Evolutionary conservation across 192 early-diverging fungal species (phyloP).

Genomic region (Podila verticillata): DNA sequence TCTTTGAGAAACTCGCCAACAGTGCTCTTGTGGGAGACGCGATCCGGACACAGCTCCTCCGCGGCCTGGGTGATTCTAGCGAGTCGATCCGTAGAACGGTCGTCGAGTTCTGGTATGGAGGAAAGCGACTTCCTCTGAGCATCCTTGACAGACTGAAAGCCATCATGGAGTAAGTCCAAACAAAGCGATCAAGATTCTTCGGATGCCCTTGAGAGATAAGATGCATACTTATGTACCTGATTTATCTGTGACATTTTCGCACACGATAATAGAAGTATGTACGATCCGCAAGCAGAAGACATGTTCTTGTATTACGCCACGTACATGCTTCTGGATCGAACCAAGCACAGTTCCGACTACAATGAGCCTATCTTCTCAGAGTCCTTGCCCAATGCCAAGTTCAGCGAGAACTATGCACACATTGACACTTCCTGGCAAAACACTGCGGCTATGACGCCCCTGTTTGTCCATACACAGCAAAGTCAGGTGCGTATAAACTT

Average conservation of each 20-base stretch:
- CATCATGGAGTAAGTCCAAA: slow-evolving; percentile 49
- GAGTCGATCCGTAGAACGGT: slow-evolving; percentile 50
- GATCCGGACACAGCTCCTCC: slow-evolving; percentile 50
- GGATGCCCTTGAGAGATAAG: no score
- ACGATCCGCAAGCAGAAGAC: slow-evolving; percentile 69
- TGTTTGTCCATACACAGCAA: slow-evolving; percentile 65
- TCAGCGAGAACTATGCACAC: slow-evolving; percentile 63
- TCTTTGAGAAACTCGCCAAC: slow-evolving; percentile 24
- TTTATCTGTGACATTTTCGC: background rate
- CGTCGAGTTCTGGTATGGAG: slow-evolving; percentile 53
- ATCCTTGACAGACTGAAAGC: slow-evolving; percentile 46
- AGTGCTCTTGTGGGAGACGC: slow-evolving; percentile 12
- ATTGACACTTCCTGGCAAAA: slow-evolving; percentile 69
- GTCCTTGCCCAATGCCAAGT: slow-evolving; percentile 72
- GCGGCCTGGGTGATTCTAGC: slow-evolving; percentile 56
- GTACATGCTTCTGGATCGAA: slow-evolving; percentile 65
- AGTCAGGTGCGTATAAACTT: slow-evolving; percentile 31
- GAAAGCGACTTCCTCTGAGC: slow-evolving; percentile 40
- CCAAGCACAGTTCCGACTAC: slow-evolving; percentile 70
- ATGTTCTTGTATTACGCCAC: slow-evolving; percentile 69
- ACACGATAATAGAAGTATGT: slow-evolving; percentile 58
- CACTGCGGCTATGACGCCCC: slow-evolving; percentile 66
- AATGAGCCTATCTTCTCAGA: slow-evolving; percentile 68
- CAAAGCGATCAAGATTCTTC: background rate
- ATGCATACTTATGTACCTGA: no score